Percentiles rank a stretch among this genome's conserved stretches.
Conservation (phyloP, 176 grass and related monocot genomes). For the Oryza meridionalis region DNA sequence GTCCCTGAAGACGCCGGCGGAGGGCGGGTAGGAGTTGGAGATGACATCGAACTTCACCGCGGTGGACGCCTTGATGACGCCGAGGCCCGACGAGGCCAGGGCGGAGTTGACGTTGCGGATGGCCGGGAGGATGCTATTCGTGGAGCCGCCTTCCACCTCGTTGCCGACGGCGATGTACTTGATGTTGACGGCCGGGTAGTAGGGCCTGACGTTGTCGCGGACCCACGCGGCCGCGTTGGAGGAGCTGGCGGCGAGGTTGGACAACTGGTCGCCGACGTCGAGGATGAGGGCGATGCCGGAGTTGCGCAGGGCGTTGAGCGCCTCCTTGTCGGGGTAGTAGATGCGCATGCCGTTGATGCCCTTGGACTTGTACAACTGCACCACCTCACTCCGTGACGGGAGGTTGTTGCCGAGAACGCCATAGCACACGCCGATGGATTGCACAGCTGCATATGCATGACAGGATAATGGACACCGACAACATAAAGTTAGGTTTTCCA, state of each 20-base stretch:
- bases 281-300: slow-evolving; percentile 54
- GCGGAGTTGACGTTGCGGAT: slow-evolving; percentile 60
- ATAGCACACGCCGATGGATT: slow-evolving; percentile 74
- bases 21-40: slow-evolving; percentile 55
- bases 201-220: slow-evolving; percentile 49
- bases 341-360: slow-evolving; percentile 64
- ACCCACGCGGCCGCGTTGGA: slow-evolving; percentile 55
- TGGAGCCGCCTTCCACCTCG: slow-evolving; percentile 44
- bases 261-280: slow-evolving; percentile 25
- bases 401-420: slow-evolving; percentile 64
- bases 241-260: background rate
- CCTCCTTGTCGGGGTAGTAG: slow-evolving; percentile 47
- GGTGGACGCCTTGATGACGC: slow-evolving; percentile 62
- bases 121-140: slow-evolving; percentile 58
- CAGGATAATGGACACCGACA: background rate
- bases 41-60: slow-evolving; percentile 42
- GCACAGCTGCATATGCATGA: slow-evolving; percentile 37
- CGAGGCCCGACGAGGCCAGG: background rate
- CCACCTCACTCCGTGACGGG: slow-evolving; percentile 42
- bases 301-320: slow-evolving; percentile 43
- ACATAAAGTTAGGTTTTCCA: no score
- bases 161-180: slow-evolving; percentile 80
- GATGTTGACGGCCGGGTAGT: slow-evolving; percentile 52
- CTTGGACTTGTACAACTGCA: slow-evolving; percentile 65
- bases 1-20: slow-evolving; percentile 44